Evolutionary conservation across 306 rosid genomes (phyloP).

Genomic region (Quercus engelmannii): DNA sequence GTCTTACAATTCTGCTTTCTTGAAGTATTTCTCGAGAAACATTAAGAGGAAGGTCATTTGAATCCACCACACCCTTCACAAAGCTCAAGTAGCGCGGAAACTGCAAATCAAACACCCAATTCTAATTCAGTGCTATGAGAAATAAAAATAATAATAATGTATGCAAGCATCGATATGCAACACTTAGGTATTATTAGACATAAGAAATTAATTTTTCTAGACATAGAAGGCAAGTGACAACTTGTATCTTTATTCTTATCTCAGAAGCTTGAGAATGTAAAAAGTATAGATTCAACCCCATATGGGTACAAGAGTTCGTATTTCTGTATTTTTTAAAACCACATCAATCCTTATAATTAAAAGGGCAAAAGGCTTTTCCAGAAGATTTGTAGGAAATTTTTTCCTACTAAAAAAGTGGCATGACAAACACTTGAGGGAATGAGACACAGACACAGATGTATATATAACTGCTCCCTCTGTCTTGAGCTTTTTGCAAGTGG

Average conservation of each 20-base stretch:
- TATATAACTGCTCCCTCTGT: background rate
- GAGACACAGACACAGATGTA: background rate
- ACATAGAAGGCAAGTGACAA: background rate
- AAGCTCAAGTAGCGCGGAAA: constrained; percentile 96
- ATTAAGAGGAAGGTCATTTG: constrained; percentile 91
- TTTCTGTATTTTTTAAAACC: too few relatives aligned
- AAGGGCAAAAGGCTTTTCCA: background rate
- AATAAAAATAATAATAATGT: background rate
- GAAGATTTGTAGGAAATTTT: background rate
- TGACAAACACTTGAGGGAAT: background rate
- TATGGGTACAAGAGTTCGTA: background rate
- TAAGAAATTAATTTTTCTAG: background rate
- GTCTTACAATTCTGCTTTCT: constrained; percentile 96
- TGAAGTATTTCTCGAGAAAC: constrained; percentile 98
- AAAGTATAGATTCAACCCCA: background rate
- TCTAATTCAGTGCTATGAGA: background rate
- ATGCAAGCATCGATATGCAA: background rate
- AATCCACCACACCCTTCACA: constrained; percentile 97
- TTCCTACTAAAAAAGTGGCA: background rate
- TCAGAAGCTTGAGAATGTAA: background rate
- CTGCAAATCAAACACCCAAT: constrained; percentile 42
- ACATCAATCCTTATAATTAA: too few relatives aligned
- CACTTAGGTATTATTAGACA: background rate
- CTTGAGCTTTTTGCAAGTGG: background rate
- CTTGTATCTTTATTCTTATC: background rate